phyloP scores from a whole-genome alignment of 2,329 filamentous ascomycete species.

The Macrophomina phaseolina region DNA sequence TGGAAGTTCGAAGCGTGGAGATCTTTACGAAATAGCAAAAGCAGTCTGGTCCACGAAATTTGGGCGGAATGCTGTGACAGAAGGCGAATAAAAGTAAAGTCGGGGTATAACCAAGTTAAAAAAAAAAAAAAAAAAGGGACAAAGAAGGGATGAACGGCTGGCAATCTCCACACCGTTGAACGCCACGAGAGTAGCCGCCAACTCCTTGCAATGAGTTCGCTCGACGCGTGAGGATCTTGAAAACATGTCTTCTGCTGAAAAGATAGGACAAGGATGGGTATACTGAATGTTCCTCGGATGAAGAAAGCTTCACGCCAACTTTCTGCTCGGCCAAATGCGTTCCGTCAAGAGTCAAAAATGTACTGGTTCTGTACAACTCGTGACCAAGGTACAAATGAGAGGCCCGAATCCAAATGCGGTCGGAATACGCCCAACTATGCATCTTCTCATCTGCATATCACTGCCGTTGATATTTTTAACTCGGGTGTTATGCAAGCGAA shows the following conservation, averaged over 20 bases:
- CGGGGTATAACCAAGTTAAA: neutral
- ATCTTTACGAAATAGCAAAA: neutral
- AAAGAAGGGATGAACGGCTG: slow-evolving; percentile 1
- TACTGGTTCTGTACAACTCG: slow-evolving; percentile 5
- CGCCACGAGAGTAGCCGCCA: slow-evolving; percentile 10
- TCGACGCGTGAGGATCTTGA: neutral
- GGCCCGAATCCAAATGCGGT: slow-evolving; percentile 11
- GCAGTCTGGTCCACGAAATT: neutral
- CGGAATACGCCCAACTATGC: slow-evolving; percentile 19
- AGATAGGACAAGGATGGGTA: slow-evolving; percentile 1
- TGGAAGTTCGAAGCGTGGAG: neutral
- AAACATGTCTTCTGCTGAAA: neutral
- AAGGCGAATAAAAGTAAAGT: neutral
- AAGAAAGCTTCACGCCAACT: slow-evolving; percentile 17
- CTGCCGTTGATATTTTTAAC: neutral
- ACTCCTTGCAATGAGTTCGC: slow-evolving; percentile 12
- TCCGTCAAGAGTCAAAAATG: slow-evolving; percentile 3
- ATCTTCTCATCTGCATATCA: slow-evolving; percentile 21
- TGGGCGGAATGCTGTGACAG: neutral
- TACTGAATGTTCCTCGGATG: neutral
- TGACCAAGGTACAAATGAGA: slow-evolving; percentile 1
- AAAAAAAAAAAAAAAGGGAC: neutral
- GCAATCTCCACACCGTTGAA: slow-evolving; percentile 25
- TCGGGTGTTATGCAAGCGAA: slow-evolving; percentile 6
- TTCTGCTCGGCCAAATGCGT: slow-evolving; percentile 4